Conservation (phyloP, 129 eudicot genomes). For the Heracleum sosnowskyi region DNA sequence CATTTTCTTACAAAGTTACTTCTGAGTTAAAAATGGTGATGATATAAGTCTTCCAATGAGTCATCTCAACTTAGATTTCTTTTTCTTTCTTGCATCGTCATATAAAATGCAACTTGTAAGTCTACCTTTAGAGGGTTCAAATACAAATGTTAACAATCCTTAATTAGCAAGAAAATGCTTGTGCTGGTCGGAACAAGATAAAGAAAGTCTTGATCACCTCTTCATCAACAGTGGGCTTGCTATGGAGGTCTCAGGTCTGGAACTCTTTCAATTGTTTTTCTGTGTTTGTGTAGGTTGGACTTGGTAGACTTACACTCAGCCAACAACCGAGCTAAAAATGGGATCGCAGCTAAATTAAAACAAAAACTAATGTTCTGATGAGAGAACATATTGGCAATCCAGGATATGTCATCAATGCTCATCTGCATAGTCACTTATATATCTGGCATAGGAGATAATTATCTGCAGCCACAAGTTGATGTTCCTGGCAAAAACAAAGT, state of each 20-base stretch:
- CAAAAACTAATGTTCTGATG: constrained; percentile 79
- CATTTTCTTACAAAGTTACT: constrained; percentile 62
- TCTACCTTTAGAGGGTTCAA: too few species aligned
- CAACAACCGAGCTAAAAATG: constrained; percentile 34
- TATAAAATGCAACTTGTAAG: too few species aligned
- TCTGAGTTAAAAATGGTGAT: constrained; percentile 53
- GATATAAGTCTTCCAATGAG: constrained; percentile 70
- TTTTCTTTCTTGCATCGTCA: too few species aligned
- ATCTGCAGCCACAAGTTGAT: not conserved
- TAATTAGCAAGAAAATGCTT: too few species aligned
- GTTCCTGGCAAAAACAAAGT: too few species aligned
- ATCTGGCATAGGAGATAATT: too few species aligned
- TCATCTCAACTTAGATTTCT: too few species aligned
- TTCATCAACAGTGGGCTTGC: too few species aligned
- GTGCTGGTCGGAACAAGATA: too few species aligned
- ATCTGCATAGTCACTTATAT: not conserved
- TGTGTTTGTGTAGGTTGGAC: constrained; percentile 49
- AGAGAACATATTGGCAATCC: constrained; percentile 3
- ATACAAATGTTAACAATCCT: too few species aligned
- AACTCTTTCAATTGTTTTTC: not conserved
- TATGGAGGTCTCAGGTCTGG: too few species aligned
- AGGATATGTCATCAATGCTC: not conserved
- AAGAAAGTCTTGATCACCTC: too few species aligned
- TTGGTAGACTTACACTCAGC: constrained; percentile 41
- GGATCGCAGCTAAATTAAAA: constrained; percentile 52